Percentiles rank a stretch among this genome's conserved stretches.
phyloP scores from a whole-genome alignment of 768 basidiomycete genomes.

The Amanita fuliginea region DNA sequence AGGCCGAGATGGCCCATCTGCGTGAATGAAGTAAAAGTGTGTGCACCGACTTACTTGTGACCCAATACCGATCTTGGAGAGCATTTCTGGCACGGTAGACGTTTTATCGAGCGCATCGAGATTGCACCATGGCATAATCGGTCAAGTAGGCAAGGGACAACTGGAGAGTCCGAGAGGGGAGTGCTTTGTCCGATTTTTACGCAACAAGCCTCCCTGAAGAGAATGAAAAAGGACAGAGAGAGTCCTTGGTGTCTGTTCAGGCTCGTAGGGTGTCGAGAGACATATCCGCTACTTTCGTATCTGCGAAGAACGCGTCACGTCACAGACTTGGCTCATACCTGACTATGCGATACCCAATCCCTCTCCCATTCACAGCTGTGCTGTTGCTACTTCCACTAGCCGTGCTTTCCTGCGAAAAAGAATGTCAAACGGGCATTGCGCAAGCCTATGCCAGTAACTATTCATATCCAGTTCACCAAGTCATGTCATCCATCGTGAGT shows the following conservation, averaged over 20 bases:
- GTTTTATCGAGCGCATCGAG: neutral
- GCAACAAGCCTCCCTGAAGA: neutral
- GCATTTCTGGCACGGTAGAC: neutral
- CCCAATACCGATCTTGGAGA: neutral
- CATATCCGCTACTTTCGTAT: neutral
- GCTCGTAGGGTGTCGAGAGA: too few species aligned
- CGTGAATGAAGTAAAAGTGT: neutral
- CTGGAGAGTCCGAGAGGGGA: neutral
- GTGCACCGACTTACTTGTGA: neutral
- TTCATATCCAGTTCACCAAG: constrained; percentile 24
- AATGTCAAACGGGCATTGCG: constrained; percentile 54
- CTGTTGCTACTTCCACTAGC: constrained; percentile 20
- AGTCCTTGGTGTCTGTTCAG: neutral
- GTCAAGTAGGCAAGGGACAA: neutral
- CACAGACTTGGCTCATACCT: neutral
- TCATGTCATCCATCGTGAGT: neutral
- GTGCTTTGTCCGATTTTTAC: neutral
- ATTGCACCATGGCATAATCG: neutral
- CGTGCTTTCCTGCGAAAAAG: constrained; percentile 55
- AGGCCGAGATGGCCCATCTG: neutral
- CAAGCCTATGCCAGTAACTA: constrained; percentile 44
- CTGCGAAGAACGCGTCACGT: neutral
- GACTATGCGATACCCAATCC: constrained; percentile 1
- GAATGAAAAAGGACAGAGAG: too few species aligned
- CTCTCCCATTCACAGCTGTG: constrained; percentile 10